Base-by-base conservation (phyloP, 2,329 filamentous ascomycete genomes). In the Xylaria sp. region DNA sequence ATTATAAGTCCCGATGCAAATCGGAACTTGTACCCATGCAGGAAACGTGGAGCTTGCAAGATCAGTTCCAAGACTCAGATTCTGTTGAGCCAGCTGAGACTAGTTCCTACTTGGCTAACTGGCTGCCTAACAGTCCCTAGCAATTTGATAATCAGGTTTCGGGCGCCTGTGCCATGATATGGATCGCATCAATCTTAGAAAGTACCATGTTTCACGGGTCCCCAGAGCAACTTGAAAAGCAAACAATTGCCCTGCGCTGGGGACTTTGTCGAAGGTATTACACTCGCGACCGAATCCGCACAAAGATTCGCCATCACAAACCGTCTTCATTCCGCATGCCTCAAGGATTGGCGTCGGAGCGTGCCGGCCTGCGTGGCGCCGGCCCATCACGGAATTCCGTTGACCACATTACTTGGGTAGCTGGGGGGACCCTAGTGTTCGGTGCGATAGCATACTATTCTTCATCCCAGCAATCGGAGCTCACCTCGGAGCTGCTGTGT, bases 401-500 rank as follows among this genome's bases (percentile, higher is more conserved):
- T 35, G 68, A 69, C 16, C 47, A 63, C 16, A 3, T 66, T 44
- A 74, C 72, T 25, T 67, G 35, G 23, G 63, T 71, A 18, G 72
- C 59, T 42, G 71, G 57, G 9, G 72, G 74, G 0, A 76, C 79
- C 0, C 57, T 79, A 8, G 4, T 79, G 0, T 78, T 74, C 54
- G 72, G 74, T 13, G 62, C 72, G 0, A 25, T 78, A 16, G 70
- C 66, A 2, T 76, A 75, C 25, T 55, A 58, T 12, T 47, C 75
- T 0, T 65, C 74, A 0, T 63, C 74, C 0, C 62, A 61, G 8
- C 68, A 74, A 32, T 50, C 75, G 1, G 79, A 80, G 58, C 55
- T 81, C 5, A 66, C 51, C 12, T 81, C 80, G 0, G 80, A 82
- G 64, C 57, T 74, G 1, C n/a, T 80, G 1, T 76, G 77, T 18